Evolutionary conservation across 73 alveolate genomes (phyloP).

Genomic region (Effrenium voratum): DNA sequence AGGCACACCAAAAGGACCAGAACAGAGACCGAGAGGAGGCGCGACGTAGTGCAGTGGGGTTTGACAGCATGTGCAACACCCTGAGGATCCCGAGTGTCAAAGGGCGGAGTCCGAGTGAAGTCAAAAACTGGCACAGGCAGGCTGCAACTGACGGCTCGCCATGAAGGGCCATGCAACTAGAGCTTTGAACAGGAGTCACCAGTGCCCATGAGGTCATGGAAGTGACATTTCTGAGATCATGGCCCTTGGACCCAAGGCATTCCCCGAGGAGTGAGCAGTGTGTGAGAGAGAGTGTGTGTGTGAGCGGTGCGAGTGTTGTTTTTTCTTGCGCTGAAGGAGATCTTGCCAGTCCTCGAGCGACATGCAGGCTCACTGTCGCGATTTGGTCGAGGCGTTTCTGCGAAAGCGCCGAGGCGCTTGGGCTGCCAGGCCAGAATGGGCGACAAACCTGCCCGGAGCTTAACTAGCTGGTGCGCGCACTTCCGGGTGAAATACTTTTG

Average conservation of each 20-base stretch:
- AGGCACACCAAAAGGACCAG: no score
- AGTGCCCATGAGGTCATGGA: background rate
- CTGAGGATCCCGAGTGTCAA: no score
- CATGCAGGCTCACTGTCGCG: background rate
- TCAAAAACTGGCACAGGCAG: no score
- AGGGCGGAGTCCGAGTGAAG: no score
- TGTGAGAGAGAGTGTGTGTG: background rate
- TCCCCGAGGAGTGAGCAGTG: conserved; percentile 28
- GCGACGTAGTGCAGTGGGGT: no score
- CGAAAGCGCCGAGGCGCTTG: background rate
- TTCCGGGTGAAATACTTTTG: background rate
- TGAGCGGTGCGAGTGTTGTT: background rate
- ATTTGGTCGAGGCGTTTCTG: background rate
- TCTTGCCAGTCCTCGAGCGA: conserved; percentile 12
- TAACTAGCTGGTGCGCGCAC: no score
- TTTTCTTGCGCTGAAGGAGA: conserved; percentile 13
- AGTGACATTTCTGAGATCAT: background rate
- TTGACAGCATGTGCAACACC: no score
- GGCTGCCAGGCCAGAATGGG: conserved; percentile 9
- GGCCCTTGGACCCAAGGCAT: conserved; percentile 38
- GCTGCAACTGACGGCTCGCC: no score
- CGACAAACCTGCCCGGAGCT: conserved; percentile 25
- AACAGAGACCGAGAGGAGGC: no score
- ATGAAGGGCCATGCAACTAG: background rate
- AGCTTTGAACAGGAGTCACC: background rate